A percentile compares a stretch with the other conserved stretches of the same genome.
Evolutionary conservation across 345 rosid genomes (phyloP).

Genomic region (Cardiospermum halicacabum): DNA sequence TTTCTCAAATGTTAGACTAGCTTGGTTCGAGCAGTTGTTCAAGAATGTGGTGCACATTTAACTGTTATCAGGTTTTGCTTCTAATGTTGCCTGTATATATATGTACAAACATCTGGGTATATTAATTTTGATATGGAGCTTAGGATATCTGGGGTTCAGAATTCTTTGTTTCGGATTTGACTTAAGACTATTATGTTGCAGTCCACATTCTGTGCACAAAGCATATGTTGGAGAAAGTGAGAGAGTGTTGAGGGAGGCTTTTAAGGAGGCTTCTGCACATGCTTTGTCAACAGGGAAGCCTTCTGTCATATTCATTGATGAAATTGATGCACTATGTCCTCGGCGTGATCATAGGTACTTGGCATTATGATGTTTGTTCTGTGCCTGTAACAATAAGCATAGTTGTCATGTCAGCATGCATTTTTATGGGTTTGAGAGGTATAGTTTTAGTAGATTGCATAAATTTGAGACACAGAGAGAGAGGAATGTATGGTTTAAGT

Average conservation of each 20-base stretch:
- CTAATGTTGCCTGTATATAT: background rate
- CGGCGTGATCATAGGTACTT: conserved; percentile 66
- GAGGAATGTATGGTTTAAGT: background rate
- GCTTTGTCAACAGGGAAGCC: conserved; percentile 60
- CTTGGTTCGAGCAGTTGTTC: conserved; percentile 87
- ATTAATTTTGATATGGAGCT: background rate
- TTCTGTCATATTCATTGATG: conserved; percentile 81
- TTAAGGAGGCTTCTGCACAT: conserved; percentile 64
- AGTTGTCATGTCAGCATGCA: background rate
- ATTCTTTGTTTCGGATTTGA: background rate
- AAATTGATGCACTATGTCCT: conserved; percentile 86
- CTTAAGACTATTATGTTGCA: conserved; percentile 24
- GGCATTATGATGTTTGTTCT: background rate
- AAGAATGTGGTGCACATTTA: conserved; percentile 73
- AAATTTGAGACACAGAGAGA: background rate
- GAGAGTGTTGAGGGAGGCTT: conserved; percentile 70
- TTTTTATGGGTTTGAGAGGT: background rate
- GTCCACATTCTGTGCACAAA: conserved; percentile 74
- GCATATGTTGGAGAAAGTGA: conserved; percentile 92
- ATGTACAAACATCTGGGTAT: too few relatives aligned
- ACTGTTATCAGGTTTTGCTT: conserved; percentile 63
- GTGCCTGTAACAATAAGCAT: background rate
- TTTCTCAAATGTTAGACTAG: conserved; percentile 52
- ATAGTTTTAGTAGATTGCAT: background rate
- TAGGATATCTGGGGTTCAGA: background rate